Percentiles rank a stretch among this genome's conserved stretches.
These are phyloP conservation scores for Lecanicillium sp. DNA, from an alignment of 2,329 filamentous ascomycete species.

Conservation along the genomic window DNA sequence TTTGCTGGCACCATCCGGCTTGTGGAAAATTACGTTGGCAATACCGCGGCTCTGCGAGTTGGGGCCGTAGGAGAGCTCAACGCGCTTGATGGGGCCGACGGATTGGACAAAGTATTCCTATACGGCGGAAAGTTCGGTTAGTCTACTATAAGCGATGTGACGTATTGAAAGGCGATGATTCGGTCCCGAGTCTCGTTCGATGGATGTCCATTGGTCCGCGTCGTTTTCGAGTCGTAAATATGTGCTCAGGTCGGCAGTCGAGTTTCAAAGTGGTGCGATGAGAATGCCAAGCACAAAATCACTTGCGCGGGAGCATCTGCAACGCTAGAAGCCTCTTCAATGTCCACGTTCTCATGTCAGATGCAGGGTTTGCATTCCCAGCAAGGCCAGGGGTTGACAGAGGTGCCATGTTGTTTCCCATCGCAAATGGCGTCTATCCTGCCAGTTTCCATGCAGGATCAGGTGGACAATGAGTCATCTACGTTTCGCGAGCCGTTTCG, in stretches of 20 bases:
- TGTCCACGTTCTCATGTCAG: background rate
- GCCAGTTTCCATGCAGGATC: background rate
- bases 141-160: constrained; percentile 41
- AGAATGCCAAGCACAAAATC: constrained; percentile 5
- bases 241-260: background rate
- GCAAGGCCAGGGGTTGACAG: background rate
- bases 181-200: constrained; percentile 27
- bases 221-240: constrained; percentile 5
- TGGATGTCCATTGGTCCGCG: constrained; percentile 23
- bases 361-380: background rate
- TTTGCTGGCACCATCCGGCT: constrained; percentile 74
- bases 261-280: constrained; percentile 4
- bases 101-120: constrained; percentile 96
- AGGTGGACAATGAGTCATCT: constrained; percentile 5
- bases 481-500: constrained; percentile 1
- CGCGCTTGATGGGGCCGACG: constrained; percentile 84
- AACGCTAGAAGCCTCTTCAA: constrained; percentile 3
- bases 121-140: constrained; percentile 58
- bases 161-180: constrained; percentile 23
- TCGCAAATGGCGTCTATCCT: background rate
- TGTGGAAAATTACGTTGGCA: constrained; percentile 81
- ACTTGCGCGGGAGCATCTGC: constrained; percentile 1
- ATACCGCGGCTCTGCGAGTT: constrained; percentile 88
- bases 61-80: constrained; percentile 87
- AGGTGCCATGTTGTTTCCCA: constrained; percentile 1